phyloP scores from a whole-genome alignment of 106 monocot species.

The Allium cepa region DNA sequence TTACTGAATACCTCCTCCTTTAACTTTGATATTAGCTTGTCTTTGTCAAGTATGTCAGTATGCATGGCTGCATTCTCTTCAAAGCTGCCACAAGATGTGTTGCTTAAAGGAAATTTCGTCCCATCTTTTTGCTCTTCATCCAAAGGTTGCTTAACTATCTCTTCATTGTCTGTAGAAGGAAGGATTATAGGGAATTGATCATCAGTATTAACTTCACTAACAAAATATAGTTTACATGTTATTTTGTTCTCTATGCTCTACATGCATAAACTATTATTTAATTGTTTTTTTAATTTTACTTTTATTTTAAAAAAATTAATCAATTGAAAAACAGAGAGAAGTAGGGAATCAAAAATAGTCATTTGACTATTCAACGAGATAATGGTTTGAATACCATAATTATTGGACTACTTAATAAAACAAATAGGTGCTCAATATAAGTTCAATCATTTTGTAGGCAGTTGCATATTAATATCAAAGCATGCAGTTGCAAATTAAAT shows the following conservation, averaged over 20 bases:
- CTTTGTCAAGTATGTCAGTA: conserved; percentile 27
- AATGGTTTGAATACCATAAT: too few species aligned
- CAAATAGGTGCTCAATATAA: too few species aligned
- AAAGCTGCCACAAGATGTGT: conserved; percentile 4
- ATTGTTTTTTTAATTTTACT: too few species aligned
- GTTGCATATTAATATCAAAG: too few species aligned
- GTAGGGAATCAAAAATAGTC: too few species aligned
- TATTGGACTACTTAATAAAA: too few species aligned
- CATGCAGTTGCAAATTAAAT: too few species aligned
- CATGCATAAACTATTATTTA: background rate
- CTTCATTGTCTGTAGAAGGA: background rate
- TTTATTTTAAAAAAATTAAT: too few species aligned
- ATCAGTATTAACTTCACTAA: conserved; percentile 2
- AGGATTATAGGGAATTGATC: background rate
- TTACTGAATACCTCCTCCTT: conserved; percentile 59
- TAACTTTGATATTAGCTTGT: conserved; percentile 29
- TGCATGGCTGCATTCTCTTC: conserved; percentile 1
- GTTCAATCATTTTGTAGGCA: too few species aligned
- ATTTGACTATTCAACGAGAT: too few species aligned
- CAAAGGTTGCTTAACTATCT: background rate
- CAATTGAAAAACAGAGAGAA: too few species aligned
- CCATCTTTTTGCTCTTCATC: conserved; percentile 10
- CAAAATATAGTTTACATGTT: background rate
- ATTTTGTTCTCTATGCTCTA: conserved; percentile 20
- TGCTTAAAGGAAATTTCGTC: background rate